Conservation (phyloP, 2,329 filamentous ascomycete genomes). For the Ilyonectria robusta region DNA sequence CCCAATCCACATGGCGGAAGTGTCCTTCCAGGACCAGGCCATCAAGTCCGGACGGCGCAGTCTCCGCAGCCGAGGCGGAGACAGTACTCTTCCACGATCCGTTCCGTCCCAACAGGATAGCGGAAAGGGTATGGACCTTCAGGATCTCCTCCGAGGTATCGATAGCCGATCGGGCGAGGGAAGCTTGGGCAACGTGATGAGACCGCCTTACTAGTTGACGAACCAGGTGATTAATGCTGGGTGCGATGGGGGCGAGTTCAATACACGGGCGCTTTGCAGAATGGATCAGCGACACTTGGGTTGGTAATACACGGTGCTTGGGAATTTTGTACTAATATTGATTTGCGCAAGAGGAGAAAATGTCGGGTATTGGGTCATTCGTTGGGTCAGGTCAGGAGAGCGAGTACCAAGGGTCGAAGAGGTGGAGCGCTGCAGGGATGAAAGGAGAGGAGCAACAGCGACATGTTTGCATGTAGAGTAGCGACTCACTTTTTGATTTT, state of each 20-base stretch:
- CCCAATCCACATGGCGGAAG: constrained; percentile 45
- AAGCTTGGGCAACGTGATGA: constrained; percentile 61
- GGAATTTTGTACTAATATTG: constrained; percentile 19
- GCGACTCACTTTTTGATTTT: constrained; percentile 22
- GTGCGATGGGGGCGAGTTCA: background rate
- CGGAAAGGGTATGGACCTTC: constrained; percentile 60
- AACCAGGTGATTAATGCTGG: background rate
- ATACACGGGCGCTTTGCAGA: background rate
- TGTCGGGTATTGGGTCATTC: constrained; percentile 1
- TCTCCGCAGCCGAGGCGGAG: constrained; percentile 59
- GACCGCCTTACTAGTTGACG: constrained; percentile 63
- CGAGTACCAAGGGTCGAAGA: background rate
- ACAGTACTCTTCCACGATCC: constrained; percentile 55
- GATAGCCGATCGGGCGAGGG: constrained; percentile 64
- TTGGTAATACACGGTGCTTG: background rate
- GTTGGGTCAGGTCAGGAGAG: constrained; percentile 2
- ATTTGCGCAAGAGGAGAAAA: constrained; percentile 9
- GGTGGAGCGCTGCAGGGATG: constrained; percentile 2
- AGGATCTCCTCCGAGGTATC: constrained; percentile 65
- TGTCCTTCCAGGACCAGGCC: constrained; percentile 55
- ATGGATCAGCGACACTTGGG: background rate
- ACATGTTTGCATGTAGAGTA: constrained; percentile 31
- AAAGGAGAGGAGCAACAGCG: constrained; percentile 9
- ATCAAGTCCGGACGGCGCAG: constrained; percentile 54
- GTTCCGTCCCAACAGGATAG: constrained; percentile 52